Evolutionary conservation across 805 yeast genomes (phyloP).

Genomic region (Suhomyces sp.): DNA sequence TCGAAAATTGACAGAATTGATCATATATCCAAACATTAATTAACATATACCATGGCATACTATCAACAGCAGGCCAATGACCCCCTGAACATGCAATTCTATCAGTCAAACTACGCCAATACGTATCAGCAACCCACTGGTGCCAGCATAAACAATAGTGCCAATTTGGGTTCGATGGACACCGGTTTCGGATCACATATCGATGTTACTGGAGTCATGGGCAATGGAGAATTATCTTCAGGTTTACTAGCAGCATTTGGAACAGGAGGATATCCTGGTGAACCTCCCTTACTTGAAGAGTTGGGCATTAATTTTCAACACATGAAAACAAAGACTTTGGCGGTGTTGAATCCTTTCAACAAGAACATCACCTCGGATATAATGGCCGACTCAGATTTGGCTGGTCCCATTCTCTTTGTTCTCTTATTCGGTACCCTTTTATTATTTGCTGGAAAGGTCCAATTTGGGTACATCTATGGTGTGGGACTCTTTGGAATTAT

Average conservation of each 20-base stretch:
- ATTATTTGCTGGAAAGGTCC: slow-evolving; percentile 86
- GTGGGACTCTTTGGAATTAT: slow-evolving; percentile 90
- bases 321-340: slow-evolving; percentile 77
- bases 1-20: too few species aligned
- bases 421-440: slow-evolving; percentile 81
- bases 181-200: slow-evolving; percentile 33
- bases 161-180: slow-evolving; percentile 40
- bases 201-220: slow-evolving; percentile 45
- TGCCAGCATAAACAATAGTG: slow-evolving; percentile 16
- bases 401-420: slow-evolving; percentile 92
- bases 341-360: slow-evolving; percentile 79
- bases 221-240: slow-evolving; percentile 51
- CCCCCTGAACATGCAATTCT: slow-evolving; percentile 42
- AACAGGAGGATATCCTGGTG: slow-evolving; percentile 92
- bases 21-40: background rate
- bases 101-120: slow-evolving; percentile 40
- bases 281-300: slow-evolving; percentile 89
- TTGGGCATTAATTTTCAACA: slow-evolving; percentile 90
- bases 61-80: slow-evolving; percentile 35
- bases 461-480: slow-evolving; percentile 95
- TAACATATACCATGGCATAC: slow-evolving; percentile 33
- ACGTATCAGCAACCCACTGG: slow-evolving; percentile 22
- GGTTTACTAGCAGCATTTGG: slow-evolving; percentile 93
- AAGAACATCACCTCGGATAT: slow-evolving; percentile 62
- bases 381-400: slow-evolving; percentile 86